Evolutionary conservation across 805 yeast species (phyloP).

Genomic region (Lipomyces yamanashiensis): DNA sequence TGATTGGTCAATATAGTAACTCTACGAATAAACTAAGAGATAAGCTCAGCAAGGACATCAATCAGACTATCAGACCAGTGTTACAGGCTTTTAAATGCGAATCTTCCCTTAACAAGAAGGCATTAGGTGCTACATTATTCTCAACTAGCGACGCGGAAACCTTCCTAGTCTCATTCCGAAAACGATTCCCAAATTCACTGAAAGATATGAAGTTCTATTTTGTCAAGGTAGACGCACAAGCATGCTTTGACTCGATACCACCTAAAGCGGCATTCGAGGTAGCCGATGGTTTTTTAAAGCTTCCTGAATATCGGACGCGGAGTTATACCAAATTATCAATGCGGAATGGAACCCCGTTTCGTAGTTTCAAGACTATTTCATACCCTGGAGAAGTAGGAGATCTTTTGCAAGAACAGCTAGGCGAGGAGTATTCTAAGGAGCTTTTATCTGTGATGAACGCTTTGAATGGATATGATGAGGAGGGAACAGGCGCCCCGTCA

Average conservation of each 20-base stretch:
- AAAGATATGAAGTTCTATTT: constrained; percentile 47
- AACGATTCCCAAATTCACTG: constrained; percentile 24
- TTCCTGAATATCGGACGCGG: constrained; percentile 25
- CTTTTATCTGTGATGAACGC: background rate
- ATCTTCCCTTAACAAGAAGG: background rate
- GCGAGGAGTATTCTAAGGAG: constrained; percentile 1
- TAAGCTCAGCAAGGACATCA: constrained; percentile 32
- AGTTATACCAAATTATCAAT: constrained; percentile 7
- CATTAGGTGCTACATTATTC: constrained; percentile 44
- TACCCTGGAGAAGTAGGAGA: constrained; percentile 7
- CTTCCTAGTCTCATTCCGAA: constrained; percentile 49
- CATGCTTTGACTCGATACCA: constrained; percentile 73
- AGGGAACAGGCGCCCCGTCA: background rate
- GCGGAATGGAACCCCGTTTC: constrained; percentile 15
- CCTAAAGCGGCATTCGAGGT: constrained; percentile 24
- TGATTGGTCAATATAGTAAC: background rate
- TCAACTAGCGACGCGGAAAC: constrained; percentile 56
- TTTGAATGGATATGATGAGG: constrained; percentile 3
- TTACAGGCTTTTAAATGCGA: constrained; percentile 25
- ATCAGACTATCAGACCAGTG: constrained; percentile 36
- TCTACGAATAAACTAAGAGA: background rate
- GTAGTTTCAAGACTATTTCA: constrained; percentile 3
- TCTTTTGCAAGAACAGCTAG: background rate
- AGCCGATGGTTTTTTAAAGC: constrained; percentile 26
- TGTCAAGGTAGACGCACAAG: constrained; percentile 73